Percentiles rank a stretch among this genome's conserved stretches.
phyloP scores from a whole-genome alignment of 768 basidiomycete genomes.

The Lentinula aciculospora region DNA sequence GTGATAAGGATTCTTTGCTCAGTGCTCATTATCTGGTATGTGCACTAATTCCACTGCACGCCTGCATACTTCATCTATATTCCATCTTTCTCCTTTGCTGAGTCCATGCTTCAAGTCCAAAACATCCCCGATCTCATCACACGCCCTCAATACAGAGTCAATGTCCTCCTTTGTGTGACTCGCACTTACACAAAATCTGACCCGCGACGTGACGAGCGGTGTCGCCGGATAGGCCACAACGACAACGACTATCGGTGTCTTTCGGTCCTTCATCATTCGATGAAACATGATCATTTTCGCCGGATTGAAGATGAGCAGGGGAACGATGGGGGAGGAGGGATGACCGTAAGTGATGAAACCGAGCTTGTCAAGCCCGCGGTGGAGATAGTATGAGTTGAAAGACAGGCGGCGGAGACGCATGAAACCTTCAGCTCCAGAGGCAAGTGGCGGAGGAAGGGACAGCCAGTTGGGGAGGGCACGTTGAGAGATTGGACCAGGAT shows the following conservation, averaged over 20 bases:
- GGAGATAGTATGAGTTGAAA: conserved; percentile 93
- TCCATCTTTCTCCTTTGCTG: conserved; percentile 58
- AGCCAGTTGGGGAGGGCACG: conserved; percentile 74
- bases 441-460: conserved; percentile 60
- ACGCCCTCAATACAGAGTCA: conserved; percentile 78
- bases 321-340: conserved; percentile 88
- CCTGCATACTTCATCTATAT: conserved; percentile 64
- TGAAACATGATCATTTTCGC: conserved; percentile 94
- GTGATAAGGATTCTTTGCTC: background rate
- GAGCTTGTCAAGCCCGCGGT: conserved; percentile 77
- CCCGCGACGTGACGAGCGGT: conserved; percentile 79
- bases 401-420: conserved; percentile 82
- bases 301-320: conserved; percentile 85
- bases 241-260: conserved; percentile 81
- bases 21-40: conserved; percentile 11
- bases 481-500: conserved; percentile 68
- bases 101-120: conserved; percentile 85
- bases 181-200: conserved; percentile 91
- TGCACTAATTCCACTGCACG: conserved; percentile 73
- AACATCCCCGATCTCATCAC: conserved; percentile 87
- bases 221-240: conserved; percentile 92
- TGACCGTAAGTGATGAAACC: conserved; percentile 97
- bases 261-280: conserved; percentile 77
- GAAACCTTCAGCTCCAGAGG: conserved; percentile 81
- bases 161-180: conserved; percentile 97